A percentile compares a stretch with the other conserved stretches of the same genome.
Evolutionary conservation across 2,329 filamentous ascomycete genomes (phyloP).

Genomic region (Colletotrichum camelliae): DNA sequence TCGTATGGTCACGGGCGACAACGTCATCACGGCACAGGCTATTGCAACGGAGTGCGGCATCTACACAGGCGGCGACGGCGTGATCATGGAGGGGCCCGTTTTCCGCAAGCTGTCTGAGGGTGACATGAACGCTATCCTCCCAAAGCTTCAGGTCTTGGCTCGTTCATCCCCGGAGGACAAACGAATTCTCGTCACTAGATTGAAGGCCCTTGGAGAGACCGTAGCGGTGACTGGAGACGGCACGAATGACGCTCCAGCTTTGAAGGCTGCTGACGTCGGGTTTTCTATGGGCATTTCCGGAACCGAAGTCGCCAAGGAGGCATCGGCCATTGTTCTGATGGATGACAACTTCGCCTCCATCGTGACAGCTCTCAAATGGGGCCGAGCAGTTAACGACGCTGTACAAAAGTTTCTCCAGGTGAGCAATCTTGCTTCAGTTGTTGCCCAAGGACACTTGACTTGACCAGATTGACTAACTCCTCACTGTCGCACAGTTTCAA

Average conservation of each 20-base stretch:
- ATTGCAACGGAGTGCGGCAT: slow-evolving; percentile 71
- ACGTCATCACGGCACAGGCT: slow-evolving; percentile 67
- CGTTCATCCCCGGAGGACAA: slow-evolving; percentile 67
- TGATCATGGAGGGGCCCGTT: slow-evolving; percentile 69
- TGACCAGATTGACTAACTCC: slow-evolving; percentile 2
- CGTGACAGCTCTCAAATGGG: slow-evolving; percentile 71
- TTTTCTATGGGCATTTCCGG: slow-evolving; percentile 73
- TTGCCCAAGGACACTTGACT: slow-evolving; percentile 35
- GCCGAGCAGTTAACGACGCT: slow-evolving; percentile 70
- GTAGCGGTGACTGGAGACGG: slow-evolving; percentile 71
- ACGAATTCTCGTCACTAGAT: slow-evolving; percentile 56
- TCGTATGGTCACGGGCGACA: slow-evolving; percentile 78
- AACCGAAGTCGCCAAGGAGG: slow-evolving; percentile 72
- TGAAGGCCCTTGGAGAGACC: slow-evolving; percentile 60
- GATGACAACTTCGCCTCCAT: slow-evolving; percentile 73
- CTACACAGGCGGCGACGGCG: slow-evolving; percentile 59
- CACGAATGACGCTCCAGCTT: slow-evolving; percentile 69
- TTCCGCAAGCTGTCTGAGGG: slow-evolving; percentile 62
- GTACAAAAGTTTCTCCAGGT: slow-evolving; percentile 72
- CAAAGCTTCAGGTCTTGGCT: slow-evolving; percentile 55
- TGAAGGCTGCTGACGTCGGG: slow-evolving; percentile 70
- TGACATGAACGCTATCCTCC: slow-evolving; percentile 58
- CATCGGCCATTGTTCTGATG: slow-evolving; percentile 69
- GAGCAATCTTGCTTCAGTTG: slow-evolving; percentile 26
- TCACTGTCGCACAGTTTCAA: slow-evolving; percentile 53